These are phyloP conservation scores for Termitomyces titanicus DNA, from an alignment of 768 basidiomycete species.

Conservation along the genomic window DNA sequence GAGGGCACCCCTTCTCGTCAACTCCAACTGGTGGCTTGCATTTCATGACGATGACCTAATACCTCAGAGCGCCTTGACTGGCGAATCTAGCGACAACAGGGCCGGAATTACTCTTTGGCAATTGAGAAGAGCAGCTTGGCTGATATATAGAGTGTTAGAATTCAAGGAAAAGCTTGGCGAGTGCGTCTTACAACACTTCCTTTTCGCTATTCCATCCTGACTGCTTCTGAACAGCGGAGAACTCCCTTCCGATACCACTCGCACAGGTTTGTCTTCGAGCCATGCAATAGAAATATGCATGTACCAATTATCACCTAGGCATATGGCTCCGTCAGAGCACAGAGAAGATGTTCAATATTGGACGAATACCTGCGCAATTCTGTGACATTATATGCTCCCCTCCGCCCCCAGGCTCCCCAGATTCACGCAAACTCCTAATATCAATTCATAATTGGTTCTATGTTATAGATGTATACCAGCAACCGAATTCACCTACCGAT, in stretches of 20 bases:
- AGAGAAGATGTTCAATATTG: conserved; percentile 69
- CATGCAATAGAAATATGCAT: neutral
- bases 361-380: conserved; percentile 63
- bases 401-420: conserved; percentile 39
- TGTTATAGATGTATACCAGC: conserved; percentile 61
- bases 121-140: conserved; percentile 78
- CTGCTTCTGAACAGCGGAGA: conserved; percentile 48
- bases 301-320: conserved; percentile 28
- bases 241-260: conserved; percentile 64
- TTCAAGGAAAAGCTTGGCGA: conserved; percentile 64
- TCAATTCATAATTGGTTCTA: conserved; percentile 81
- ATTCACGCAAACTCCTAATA: conserved; percentile 60
- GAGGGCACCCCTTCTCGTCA: conserved; percentile 79
- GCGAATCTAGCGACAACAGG: conserved; percentile 33
- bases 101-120: conserved; percentile 75
- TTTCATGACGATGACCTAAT: conserved; percentile 71
- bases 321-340: conserved; percentile 62
- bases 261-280: conserved; percentile 46
- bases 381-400: conserved; percentile 62
- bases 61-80: conserved; percentile 39
- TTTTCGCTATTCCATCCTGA: neutral
- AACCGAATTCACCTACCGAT: conserved; percentile 23
- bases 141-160: conserved; percentile 65
- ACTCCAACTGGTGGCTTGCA: conserved; percentile 97
- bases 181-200: conserved; percentile 31